These are phyloP conservation scores for Linum usitatissimum DNA, from an alignment of 345 rosid genomes.

Conservation along the genomic window DNA sequence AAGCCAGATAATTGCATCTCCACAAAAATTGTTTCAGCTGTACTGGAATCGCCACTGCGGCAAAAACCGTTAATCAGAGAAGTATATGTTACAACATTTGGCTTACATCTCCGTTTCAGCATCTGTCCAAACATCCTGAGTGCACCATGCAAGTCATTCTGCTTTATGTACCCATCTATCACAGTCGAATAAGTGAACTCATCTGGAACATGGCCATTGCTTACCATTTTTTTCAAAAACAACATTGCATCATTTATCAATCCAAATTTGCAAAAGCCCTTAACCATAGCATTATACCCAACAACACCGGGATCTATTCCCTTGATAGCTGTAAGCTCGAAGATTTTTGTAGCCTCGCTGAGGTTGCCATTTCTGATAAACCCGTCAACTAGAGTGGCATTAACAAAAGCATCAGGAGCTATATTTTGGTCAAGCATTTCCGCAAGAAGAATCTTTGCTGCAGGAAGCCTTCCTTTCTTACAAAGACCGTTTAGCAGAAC, in stretches of 20 bases:
- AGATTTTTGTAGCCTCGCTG: constrained; percentile 49
- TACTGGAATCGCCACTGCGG: constrained; percentile 34
- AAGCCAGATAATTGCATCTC: constrained; percentile 48
- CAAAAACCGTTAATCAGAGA: constrained; percentile 69
- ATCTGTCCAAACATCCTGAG: constrained; percentile 43
- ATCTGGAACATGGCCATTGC: constrained; percentile 45
- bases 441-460: constrained; percentile 48
- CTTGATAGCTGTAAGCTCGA: constrained; percentile 38
- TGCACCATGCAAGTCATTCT: constrained; percentile 51
- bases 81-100: constrained; percentile 70
- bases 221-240: constrained; percentile 43
- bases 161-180: constrained; percentile 70
- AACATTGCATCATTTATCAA: constrained; percentile 51
- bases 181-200: constrained; percentile 68
- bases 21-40: constrained; percentile 49
- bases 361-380: constrained; percentile 49
- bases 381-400: constrained; percentile 73
- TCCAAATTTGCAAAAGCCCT: constrained; percentile 75
- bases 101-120: constrained; percentile 51
- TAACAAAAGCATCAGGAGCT: constrained; percentile 51
- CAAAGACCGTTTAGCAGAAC: constrained; percentile 73
- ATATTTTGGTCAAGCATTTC: constrained; percentile 73
- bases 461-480: constrained; percentile 53
- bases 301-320: constrained; percentile 53
- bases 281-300: constrained; percentile 72